Percentiles rank a stretch among this genome's conserved stretches.
Evolutionary conservation across 371 early-diverging fungal species (phyloP).

Genomic region (Funneliformis caledonium): DNA sequence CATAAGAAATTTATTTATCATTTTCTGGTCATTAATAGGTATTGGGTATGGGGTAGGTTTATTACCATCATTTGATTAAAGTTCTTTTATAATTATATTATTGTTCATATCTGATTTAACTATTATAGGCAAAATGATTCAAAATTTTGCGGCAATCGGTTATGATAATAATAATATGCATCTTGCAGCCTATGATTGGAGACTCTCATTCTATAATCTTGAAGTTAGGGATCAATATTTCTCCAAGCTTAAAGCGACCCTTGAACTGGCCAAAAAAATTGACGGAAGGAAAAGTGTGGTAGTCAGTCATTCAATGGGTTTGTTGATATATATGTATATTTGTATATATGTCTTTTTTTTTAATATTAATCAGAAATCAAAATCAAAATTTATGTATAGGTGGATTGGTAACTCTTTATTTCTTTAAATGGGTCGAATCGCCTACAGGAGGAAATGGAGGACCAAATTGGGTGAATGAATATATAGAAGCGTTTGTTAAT

Average conservation of each 20-base stretch:
- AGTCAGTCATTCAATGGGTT: slow-evolving; percentile 71
- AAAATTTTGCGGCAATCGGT: slow-evolving; percentile 86
- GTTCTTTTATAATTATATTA: slow-evolving; percentile 22
- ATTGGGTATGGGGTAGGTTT: slow-evolving; percentile 93
- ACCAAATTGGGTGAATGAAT: slow-evolving; percentile 76
- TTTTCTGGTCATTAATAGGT: slow-evolving; percentile 47
- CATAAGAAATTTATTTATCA: background rate
- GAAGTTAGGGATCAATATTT: slow-evolving; percentile 89
- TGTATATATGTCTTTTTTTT: background rate
- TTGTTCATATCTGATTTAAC: slow-evolving; percentile 26
- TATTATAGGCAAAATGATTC: slow-evolving; percentile 51
- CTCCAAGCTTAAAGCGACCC: slow-evolving; percentile 72
- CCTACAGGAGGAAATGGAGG: slow-evolving; percentile 78
- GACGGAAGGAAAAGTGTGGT: slow-evolving; percentile 68
- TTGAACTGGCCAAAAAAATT: slow-evolving; percentile 67
- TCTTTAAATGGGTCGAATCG: slow-evolving; percentile 91
- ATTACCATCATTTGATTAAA: slow-evolving; percentile 16
- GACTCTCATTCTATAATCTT: slow-evolving; percentile 81
- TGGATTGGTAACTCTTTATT: slow-evolving; percentile 75
- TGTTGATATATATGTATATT: slow-evolving; percentile 43
- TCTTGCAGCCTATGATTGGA: slow-evolving; percentile 94
- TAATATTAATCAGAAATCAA: background rate
- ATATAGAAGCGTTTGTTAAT: slow-evolving; percentile 84
- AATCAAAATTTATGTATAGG: slow-evolving; percentile 60
- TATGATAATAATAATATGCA: slow-evolving; percentile 90